Evolutionary conservation across 805 yeast species (phyloP), one percentile per base, ranked within the genome.

Genomic region (Ogataea ramenticola): DNA sequence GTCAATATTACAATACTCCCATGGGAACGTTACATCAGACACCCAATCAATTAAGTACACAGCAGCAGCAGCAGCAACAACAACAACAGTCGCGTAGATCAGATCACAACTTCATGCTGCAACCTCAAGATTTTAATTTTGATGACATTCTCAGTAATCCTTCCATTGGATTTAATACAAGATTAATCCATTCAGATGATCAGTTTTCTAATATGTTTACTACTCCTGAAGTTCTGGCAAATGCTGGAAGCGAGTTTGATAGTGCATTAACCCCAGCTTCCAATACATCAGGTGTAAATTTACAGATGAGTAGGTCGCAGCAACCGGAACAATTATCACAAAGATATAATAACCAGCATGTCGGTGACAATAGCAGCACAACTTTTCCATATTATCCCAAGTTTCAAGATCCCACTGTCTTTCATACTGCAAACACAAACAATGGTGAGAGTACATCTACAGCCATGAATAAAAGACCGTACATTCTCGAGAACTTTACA

Each of bases 161-260:
- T 12, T 48, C 54, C 16, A 44, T 65, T 33, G 70, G 70, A 10
- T 65, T 65, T 47, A 65, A 58, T 39, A 65, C 70, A 1, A 52
- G 62, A 35, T 48, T 65, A 32, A 64, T 65, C 36, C 70, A 65
- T 36, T 58, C 67, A 0, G 68, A 64, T 43, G 68, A 65, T 44
- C 52, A 51, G 33, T 55, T 49, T 41, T 43, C 53, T 30, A 50
- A 52, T 27, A 46, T 49, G 22, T 44, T 47, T 12, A 48, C n/a
- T 34, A 36, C 24, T 17, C 40, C 40, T 16, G 32, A 26, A 16
- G 32, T 5, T 8, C 20, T 8, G 12, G 12, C 7, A 3, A 15
- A 17, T 24, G 44, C 43, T 30, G 38, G 24, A 24, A 24, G 27
- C 10, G 27, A 24, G 10, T 24, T 24, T 24, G 27, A 24, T 24